Evolutionary conservation across 768 basidiomycete species (phyloP).

Genomic region (Pisolithus microcarpus): DNA sequence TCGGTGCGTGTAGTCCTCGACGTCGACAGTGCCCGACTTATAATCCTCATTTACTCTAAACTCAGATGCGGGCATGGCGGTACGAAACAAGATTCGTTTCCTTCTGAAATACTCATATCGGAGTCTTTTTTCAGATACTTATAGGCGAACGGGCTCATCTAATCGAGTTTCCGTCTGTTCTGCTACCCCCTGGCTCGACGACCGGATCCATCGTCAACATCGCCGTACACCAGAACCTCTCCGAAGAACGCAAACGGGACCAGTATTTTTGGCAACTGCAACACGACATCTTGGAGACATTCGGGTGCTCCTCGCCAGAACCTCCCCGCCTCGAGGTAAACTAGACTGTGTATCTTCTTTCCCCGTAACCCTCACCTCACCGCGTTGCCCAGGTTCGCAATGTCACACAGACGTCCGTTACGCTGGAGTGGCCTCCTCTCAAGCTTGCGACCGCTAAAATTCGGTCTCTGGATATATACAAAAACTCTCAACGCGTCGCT

Average conservation of each 20-base stretch:
- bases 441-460: slow-evolving; percentile 81
- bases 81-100: slow-evolving; percentile 28
- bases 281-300: slow-evolving; percentile 66
- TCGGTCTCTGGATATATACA: slow-evolving; percentile 86
- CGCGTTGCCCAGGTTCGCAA: slow-evolving; percentile 63
- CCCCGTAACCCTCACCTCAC: background rate
- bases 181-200: slow-evolving; percentile 86
- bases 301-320: slow-evolving; percentile 60
- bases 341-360: slow-evolving; percentile 8
- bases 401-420: slow-evolving; percentile 93
- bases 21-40: slow-evolving; percentile 1
- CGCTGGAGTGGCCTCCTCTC: slow-evolving; percentile 89
- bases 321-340: slow-evolving; percentile 67
- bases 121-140: slow-evolving; percentile 52
- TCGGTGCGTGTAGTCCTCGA: slow-evolving; percentile 50
- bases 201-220: slow-evolving; percentile 97
- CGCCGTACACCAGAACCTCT: slow-evolving; percentile 80
- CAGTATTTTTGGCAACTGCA: slow-evolving; percentile 82
- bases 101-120: background rate
- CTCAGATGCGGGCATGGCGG: slow-evolving; percentile 95
- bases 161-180: slow-evolving; percentile 95
- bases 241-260: slow-evolving; percentile 79
- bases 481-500: slow-evolving; percentile 82
- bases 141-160: slow-evolving; percentile 91
- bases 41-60: slow-evolving; percentile 1